Percentiles rank a stretch among this genome's conserved stretches.
Conservation (phyloP, 2,329 filamentous ascomycete genomes). For the Cadophora malorum region DNA sequence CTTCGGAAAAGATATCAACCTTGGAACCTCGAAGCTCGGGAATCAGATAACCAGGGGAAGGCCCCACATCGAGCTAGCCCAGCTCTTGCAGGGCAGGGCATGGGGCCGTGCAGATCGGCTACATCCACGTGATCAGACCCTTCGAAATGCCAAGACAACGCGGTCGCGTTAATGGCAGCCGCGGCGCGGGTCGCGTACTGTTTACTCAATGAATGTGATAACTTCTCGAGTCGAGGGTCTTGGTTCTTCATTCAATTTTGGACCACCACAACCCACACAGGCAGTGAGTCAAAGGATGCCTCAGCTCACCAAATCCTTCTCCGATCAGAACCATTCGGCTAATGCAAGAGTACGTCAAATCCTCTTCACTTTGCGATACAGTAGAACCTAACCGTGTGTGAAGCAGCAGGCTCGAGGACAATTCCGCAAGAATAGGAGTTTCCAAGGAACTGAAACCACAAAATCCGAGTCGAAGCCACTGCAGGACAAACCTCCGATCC, state of each 20-base stretch:
- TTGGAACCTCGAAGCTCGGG: neutral
- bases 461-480: conserved; percentile 37
- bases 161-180: conserved; percentile 16
- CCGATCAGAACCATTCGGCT: conserved; percentile 45
- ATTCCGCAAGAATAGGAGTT: conserved; percentile 45
- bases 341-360: conserved; percentile 38
- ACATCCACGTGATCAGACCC: neutral
- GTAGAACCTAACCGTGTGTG: neutral
- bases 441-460: conserved; percentile 34
- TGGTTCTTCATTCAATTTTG: neutral
- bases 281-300: conserved; percentile 36
- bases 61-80: conserved; percentile 11
- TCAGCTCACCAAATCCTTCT: conserved; percentile 47
- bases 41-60: neutral
- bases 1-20: neutral
- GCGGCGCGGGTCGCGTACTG: neutral
- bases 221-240: neutral
- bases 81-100: neutral
- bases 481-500: conserved; percentile 41
- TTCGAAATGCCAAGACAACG: neutral
- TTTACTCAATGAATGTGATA: neutral
- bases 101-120: neutral
- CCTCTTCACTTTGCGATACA: neutral
- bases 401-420: conserved; percentile 37
- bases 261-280: neutral